Evolutionary conservation across 2,329 filamentous ascomycete species (phyloP).

Genomic region (Thielaviopsis ethacetica): DNA sequence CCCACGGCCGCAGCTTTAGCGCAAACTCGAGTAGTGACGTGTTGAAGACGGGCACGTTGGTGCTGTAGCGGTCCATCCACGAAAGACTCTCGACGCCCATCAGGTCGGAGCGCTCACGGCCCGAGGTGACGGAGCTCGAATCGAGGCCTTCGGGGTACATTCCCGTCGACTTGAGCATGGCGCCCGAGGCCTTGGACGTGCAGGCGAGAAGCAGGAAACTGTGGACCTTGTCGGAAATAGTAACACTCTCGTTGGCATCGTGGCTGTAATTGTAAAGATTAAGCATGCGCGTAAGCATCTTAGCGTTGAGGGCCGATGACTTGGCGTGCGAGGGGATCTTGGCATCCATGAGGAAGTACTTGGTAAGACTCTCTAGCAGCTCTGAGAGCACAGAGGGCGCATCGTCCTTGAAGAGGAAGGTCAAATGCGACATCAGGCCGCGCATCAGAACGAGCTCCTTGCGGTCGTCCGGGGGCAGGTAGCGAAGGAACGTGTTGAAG

Average conservation of each 20-base stretch:
- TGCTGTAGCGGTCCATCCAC: conserved; percentile 50
- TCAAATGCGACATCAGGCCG: conserved; percentile 69
- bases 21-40: conserved; percentile 63
- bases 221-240: conserved; percentile 54
- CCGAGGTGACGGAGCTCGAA: conserved; percentile 23
- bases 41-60: conserved; percentile 62
- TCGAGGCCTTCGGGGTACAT: conserved; percentile 66
- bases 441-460: conserved; percentile 64
- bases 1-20: conserved; percentile 66
- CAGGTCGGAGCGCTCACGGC: conserved; percentile 25
- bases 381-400: conserved; percentile 59
- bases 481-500: conserved; percentile 61
- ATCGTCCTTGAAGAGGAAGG: conserved; percentile 64
- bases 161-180: conserved; percentile 62
- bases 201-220: conserved; percentile 61
- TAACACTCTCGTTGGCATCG: conserved; percentile 24
- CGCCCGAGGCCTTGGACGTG: conserved; percentile 54
- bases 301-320: conserved; percentile 57
- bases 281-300: conserved; percentile 55
- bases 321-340: conserved; percentile 60
- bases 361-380: conserved; percentile 53
- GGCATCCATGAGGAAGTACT: conserved; percentile 56
- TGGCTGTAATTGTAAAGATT: conserved; percentile 51
- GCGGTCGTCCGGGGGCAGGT: conserved; percentile 61
- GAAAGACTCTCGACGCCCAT: conserved; percentile 52